Evolutionary conservation across 768 basidiomycete species (phyloP).

Genomic region (Lentinula sp.): DNA sequence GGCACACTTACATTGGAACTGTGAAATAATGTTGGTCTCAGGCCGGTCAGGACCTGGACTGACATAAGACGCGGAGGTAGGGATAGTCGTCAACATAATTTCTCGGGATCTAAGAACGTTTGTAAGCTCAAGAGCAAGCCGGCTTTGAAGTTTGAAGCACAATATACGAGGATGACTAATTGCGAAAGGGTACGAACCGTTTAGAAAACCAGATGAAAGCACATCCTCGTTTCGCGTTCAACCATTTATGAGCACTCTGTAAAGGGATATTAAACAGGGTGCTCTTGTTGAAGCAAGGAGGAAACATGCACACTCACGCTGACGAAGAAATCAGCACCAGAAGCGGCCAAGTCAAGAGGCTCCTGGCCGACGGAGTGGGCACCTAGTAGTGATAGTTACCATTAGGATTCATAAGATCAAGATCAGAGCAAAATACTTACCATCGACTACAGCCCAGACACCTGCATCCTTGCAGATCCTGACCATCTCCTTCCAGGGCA

Average conservation of each 20-base stretch:
- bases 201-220: slow-evolving; percentile 35
- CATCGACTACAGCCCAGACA: slow-evolving; percentile 51
- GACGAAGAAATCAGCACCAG: slow-evolving; percentile 56
- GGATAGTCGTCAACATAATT: slow-evolving; percentile 51
- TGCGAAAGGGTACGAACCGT: slow-evolving; percentile 10
- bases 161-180: too few relatives aligned
- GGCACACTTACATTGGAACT: slow-evolving; percentile 33
- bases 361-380: neutral
- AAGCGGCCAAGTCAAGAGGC: slow-evolving; percentile 29
- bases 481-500: slow-evolving; percentile 60
- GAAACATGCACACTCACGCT: slow-evolving; percentile 23
- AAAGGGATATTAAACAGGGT: neutral
- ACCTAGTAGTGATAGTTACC: neutral
- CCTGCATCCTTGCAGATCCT: slow-evolving; percentile 45
- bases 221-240: slow-evolving; percentile 47
- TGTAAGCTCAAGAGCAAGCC: neutral
- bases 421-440: neutral
- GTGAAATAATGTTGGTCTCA: slow-evolving; percentile 41
- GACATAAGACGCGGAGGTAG: slow-evolving; percentile 47
- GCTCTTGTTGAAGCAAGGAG: neutral
- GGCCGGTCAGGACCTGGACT: slow-evolving; percentile 25
- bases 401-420: neutral
- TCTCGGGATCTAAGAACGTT: slow-evolving; percentile 50
- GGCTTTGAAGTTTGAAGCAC: too few relatives aligned
- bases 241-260: slow-evolving; percentile 64